These are phyloP conservation scores for Phytophthora pistaciae DNA, from an alignment of 352 stramenopile species.

Conservation along the genomic window DNA sequence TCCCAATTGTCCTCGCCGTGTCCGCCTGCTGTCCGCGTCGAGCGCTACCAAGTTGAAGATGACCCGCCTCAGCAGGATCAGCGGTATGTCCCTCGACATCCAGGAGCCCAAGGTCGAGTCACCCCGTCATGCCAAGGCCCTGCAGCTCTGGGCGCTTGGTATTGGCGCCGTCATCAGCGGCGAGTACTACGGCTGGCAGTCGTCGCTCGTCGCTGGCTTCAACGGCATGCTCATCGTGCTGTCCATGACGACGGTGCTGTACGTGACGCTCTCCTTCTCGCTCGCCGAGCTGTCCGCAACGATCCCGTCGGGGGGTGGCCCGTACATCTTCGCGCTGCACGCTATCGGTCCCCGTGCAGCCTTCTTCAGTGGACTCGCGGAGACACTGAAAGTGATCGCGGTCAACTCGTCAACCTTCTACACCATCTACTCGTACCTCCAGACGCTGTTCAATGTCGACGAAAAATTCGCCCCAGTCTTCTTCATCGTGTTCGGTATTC, in stretches of 20 bases:
- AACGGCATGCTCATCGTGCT: slow-evolving; percentile 66
- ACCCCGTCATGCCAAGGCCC: slow-evolving; percentile 55
- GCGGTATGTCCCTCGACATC: slow-evolving; percentile 29
- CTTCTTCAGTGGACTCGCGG: slow-evolving; percentile 48
- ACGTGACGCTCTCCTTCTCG: slow-evolving; percentile 69
- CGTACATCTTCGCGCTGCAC: slow-evolving; percentile 72
- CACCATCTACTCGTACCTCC: slow-evolving; percentile 46
- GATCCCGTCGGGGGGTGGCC: slow-evolving; percentile 57
- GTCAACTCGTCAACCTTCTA: slow-evolving; percentile 62
- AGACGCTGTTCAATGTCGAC: slow-evolving; percentile 55
- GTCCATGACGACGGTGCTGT: slow-evolving; percentile 63
- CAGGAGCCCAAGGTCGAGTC: slow-evolving; percentile 30
- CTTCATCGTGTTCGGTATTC: slow-evolving; percentile 58
- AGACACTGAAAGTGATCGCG: slow-evolving; percentile 68
- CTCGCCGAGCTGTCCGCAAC: slow-evolving; percentile 72
- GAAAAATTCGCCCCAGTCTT: slow-evolving; percentile 47
- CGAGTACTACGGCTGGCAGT: slow-evolving; percentile 75
- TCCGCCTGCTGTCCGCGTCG: not conserved
- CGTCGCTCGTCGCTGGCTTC: slow-evolving; percentile 64
- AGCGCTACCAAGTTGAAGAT: slow-evolving; percentile 11
- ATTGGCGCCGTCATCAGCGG: slow-evolving; percentile 45
- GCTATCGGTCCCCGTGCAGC: slow-evolving; percentile 50
- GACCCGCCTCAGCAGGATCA: slow-evolving; percentile 32
- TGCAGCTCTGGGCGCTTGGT: slow-evolving; percentile 68
- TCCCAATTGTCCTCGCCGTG: slow-evolving; percentile 22